Evolutionary conservation across 1,284 basidiomycete genomes (phyloP).

Genomic region (Ustilago bromivora): DNA sequence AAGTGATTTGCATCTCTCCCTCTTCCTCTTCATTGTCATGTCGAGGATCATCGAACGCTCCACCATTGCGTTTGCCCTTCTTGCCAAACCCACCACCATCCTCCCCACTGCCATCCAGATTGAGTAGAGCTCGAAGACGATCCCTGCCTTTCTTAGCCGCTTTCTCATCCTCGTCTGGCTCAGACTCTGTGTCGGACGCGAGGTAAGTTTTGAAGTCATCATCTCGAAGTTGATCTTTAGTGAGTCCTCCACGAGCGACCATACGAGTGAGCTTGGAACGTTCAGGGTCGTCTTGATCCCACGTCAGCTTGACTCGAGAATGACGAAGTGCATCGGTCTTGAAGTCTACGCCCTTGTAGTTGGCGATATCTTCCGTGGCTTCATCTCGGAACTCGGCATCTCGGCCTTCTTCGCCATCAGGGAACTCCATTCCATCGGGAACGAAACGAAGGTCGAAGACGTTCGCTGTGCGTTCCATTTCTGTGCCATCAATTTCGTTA

Average conservation of each 20-base stretch:
- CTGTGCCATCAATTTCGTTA: conserved; percentile 90
- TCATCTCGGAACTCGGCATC: conserved; percentile 78
- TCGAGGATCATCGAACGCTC: conserved; percentile 56
- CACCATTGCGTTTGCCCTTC: conserved; percentile 31
- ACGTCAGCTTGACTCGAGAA: conserved; percentile 96
- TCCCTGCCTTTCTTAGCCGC: conserved; percentile 38
- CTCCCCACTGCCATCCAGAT: conserved; percentile 33
- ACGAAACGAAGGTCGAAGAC: conserved; percentile 82
- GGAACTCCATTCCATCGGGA: conserved; percentile 86
- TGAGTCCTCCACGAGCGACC: conserved; percentile 45
- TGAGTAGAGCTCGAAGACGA: conserved; percentile 62
- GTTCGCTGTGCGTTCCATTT: conserved; percentile 96
- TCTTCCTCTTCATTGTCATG: conserved; percentile 54
- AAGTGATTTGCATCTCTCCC: conserved; percentile 65
- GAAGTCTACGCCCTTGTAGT: conserved; percentile 88
- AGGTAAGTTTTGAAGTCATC: conserved; percentile 68
- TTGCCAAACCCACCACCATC: conserved; percentile 40
- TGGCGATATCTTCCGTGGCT: conserved; percentile 76
- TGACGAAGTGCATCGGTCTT: conserved; percentile 95
- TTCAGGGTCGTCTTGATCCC: conserved; percentile 97
- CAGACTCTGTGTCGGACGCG: conserved; percentile 62
- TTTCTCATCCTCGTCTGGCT: conserved; percentile 44
- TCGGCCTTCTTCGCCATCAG: conserved; percentile 77
- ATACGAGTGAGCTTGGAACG: conserved; percentile 77
- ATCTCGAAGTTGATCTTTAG: conserved; percentile 58